A percentile compares a stretch with the other conserved stretches of the same genome.
Conservation (phyloP, 192 early-diverging fungal species). For the Rhizoclosmatium sp. region DNA sequence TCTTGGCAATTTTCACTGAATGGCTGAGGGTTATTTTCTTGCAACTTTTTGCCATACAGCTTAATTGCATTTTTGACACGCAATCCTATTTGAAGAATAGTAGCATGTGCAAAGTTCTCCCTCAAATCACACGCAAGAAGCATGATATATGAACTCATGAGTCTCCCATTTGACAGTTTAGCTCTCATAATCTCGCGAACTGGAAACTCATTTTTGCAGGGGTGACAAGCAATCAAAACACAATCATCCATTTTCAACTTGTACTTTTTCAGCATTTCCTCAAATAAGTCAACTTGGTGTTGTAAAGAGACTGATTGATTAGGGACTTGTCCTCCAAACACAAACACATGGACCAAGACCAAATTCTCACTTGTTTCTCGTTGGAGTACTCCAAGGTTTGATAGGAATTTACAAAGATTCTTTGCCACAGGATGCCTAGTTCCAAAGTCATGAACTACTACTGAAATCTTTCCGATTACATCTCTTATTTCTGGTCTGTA, state of each 20-base stretch:
- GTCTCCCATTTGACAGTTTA: no score
- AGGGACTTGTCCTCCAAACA: conserved; percentile 21
- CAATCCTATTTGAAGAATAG: no score
- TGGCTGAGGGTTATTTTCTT: no score
- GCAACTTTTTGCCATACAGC: no score
- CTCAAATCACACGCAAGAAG: no score
- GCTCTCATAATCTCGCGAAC: no score
- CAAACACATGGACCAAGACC: conserved; percentile 16
- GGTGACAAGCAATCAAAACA: background rate
- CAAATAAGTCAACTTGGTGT: background rate
- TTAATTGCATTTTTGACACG: no score
- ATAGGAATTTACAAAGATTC: conserved; percentile 3
- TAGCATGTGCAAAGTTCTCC: no score
- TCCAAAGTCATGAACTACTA: conserved; percentile 12
- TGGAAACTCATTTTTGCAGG: background rate
- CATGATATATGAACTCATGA: no score
- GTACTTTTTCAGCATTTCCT: background rate
- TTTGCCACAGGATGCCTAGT: background rate
- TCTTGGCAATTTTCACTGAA: no score
- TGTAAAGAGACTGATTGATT: background rate
- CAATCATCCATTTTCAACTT: conserved; percentile 5
- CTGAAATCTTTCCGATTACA: no score
- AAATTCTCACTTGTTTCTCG: background rate
- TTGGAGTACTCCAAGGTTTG: background rate
- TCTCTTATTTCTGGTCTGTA: no score